Evolutionary conservation across 2,329 filamentous ascomycete genomes (phyloP).

Genomic region (Sporothrix brasiliensis): DNA sequence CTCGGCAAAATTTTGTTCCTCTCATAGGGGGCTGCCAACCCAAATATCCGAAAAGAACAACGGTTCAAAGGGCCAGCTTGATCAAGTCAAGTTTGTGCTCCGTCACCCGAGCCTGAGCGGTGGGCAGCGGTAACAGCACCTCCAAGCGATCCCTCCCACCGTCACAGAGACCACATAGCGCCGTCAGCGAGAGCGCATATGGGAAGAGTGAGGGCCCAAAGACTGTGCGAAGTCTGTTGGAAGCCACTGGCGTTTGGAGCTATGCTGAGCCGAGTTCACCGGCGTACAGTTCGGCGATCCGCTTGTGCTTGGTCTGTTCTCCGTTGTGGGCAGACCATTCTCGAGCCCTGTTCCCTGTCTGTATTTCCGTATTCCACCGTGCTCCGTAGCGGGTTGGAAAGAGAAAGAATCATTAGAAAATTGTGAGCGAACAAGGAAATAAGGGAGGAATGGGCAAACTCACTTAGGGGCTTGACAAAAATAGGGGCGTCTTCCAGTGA

Average conservation of each 20-base stretch:
- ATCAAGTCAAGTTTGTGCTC: background rate
- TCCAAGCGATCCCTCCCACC: background rate
- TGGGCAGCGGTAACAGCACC: background rate
- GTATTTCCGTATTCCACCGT: conserved; percentile 4
- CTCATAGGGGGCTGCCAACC: too few relatives aligned
- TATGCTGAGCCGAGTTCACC: conserved; percentile 25
- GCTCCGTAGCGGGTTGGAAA: background rate
- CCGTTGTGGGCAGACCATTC: background rate
- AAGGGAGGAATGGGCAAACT: background rate
- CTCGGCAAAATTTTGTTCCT: background rate
- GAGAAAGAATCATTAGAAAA: background rate
- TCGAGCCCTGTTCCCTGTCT: conserved; percentile 32
- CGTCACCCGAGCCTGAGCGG: background rate
- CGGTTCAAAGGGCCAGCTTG: background rate
- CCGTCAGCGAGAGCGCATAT: background rate
- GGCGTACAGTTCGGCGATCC: conserved; percentile 6
- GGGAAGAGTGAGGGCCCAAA: background rate
- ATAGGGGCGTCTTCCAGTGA: conserved; percentile 1
- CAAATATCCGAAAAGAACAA: background rate
- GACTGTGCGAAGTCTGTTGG: background rate
- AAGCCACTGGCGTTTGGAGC: conserved; percentile 7
- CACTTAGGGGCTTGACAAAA: background rate
- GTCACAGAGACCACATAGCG: background rate
- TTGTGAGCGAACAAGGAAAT: background rate
- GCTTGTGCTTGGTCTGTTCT: conserved; percentile 14